phyloP scores from a whole-genome alignment of 2,329 filamentous ascomycete species.

The Botrytis sinoallii region DNA sequence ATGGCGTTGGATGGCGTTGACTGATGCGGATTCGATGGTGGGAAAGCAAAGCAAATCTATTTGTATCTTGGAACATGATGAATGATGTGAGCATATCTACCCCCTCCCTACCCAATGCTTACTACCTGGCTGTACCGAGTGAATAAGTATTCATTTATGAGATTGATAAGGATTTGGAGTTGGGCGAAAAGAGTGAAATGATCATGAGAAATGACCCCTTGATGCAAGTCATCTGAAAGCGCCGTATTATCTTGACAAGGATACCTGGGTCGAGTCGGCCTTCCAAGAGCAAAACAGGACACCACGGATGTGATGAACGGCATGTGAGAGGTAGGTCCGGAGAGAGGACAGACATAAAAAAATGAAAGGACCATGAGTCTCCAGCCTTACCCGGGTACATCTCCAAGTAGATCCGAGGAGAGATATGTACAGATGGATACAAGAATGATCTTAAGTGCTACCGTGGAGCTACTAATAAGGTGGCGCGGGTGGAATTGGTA shows the following conservation, averaged over 20 bases:
- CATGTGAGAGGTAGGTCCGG: background rate
- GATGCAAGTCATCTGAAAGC: background rate
- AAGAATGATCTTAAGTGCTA: background rate
- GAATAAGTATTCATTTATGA: background rate
- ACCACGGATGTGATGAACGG: background rate
- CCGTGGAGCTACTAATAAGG: too few species aligned
- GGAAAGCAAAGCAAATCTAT: background rate
- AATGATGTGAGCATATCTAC: background rate
- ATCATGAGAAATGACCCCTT: background rate
- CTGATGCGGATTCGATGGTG: background rate
- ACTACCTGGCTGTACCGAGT: too few species aligned
- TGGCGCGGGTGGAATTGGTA: too few species aligned
- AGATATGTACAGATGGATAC: background rate
- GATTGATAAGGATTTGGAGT: background rate
- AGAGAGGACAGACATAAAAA: background rate
- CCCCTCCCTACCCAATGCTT: too few species aligned
- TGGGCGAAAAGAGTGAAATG: background rate
- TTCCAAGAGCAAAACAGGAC: background rate
- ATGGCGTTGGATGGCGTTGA: background rate
- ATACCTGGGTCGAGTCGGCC: background rate
- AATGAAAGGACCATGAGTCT: background rate
- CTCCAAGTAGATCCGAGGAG: background rate
- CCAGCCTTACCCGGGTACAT: background rate
- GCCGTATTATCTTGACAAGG: background rate
- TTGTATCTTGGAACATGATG: background rate